Base-by-base conservation (phyloP, 352 stramenopile species). In the Discostella stelligera region DNA sequence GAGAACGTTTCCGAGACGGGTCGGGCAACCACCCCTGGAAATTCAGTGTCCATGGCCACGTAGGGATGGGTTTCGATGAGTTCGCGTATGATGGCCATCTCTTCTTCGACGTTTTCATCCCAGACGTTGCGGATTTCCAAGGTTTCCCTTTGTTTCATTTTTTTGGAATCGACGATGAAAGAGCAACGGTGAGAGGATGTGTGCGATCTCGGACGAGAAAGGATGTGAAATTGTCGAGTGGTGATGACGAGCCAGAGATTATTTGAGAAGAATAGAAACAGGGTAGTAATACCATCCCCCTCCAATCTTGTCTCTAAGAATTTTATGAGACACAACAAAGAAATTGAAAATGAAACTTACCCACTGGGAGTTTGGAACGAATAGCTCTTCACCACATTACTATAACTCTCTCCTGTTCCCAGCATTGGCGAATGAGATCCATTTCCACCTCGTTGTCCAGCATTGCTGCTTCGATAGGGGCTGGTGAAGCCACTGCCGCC, bases 21-120 rank as follows among this genome's bases (percentile, higher is more conserved):
- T 16, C 97, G 95, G 10, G 97, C 97, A 41, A 99, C 97, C 14
- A 99, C 96, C 55, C 97, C 97, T 6, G 97, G 97, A 87, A 99
- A 99, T 91, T 99, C 97, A 3, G 97, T 99, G 87, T 99, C 97
- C 97, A 99, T 99, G 25, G 97, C 97, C 41, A 99, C 95, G 87
- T 98, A 99, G 52, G 95, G 97, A 80, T 98, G 97, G 52, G 93
- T 95, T 65, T 96, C 93, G 64, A 99, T 95, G 18, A 99, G 87
- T 61, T 98, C 90, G 25, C 97, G 94, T 71, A 99, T 98, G 25
- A 90, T 79, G 54, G 94, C 94, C 96, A 99, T 99, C 65, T 92
- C 89, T 73, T 92, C 83, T 70, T 91, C 81, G 14, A 92, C 82
- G 76, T 94, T 94, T 81, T 91, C 85, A 25, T 89, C 86, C 89